These are phyloP conservation scores for Podospora anserina DNA, from an alignment of 495 filamentous ascomycete species.

Conservation along the genomic window DNA sequence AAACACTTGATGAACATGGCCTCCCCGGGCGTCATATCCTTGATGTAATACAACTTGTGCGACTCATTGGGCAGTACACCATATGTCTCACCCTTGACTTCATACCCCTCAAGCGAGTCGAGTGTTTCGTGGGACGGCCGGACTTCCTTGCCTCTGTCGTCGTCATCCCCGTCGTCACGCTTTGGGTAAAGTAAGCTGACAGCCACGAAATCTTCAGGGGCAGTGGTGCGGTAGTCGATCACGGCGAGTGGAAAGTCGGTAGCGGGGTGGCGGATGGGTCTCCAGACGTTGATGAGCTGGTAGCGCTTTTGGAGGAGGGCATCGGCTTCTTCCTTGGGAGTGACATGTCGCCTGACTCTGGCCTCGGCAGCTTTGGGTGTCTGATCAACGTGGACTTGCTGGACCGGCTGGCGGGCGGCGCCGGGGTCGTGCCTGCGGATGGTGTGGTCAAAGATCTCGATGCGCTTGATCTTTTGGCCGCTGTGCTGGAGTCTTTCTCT, in stretches of 20 bases:
- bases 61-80: conserved; percentile 56
- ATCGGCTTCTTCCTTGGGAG: conserved; percentile 48
- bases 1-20: conserved; percentile 79
- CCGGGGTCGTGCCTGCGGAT: conserved; percentile 58
- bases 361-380: conserved; percentile 59
- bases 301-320: conserved; percentile 59
- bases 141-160: conserved; percentile 41
- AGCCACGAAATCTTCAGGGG: conserved; percentile 60
- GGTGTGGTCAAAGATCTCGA: conserved; percentile 86
- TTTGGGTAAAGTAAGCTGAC: conserved; percentile 73
- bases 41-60: conserved; percentile 75
- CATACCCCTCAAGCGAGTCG: conserved; percentile 40
- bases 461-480: conserved; percentile 42
- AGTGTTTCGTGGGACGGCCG: conserved; percentile 26
- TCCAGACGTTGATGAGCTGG: conserved; percentile 85
- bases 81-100: conserved; percentile 62
- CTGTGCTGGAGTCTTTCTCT: conserved; percentile 54
- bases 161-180: conserved; percentile 40
- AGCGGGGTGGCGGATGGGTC: conserved; percentile 65
- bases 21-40: conserved; percentile 74
- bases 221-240: conserved; percentile 60
- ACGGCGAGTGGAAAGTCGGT: conserved; percentile 66
- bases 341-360: conserved; percentile 64
- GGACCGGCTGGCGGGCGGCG: conserved; percentile 63
- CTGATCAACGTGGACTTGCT: conserved; percentile 78